Conservation (phyloP, 2,329 filamentous ascomycete species). For the Aspergillus phoenicis region DNA sequence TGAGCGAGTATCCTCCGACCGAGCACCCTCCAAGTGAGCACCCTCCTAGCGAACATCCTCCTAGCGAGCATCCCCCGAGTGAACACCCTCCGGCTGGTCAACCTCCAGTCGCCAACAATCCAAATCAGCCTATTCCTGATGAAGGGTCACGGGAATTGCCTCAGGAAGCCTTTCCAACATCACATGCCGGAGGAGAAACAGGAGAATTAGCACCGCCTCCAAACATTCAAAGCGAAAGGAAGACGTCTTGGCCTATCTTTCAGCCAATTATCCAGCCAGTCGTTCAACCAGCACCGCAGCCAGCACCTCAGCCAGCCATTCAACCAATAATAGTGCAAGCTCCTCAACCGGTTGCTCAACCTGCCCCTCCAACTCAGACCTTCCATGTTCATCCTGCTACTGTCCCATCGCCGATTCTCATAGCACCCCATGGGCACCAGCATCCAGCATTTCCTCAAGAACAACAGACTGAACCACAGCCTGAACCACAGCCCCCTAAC, state of each 20-base stretch:
- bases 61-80: not conserved
- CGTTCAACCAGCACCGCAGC: slow-evolving; percentile 7
- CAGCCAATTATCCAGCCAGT: slow-evolving; percentile 9
- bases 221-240: slow-evolving; percentile 5
- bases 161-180: not conserved
- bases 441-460: slow-evolving; percentile 62
- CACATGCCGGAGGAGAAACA: not conserved
- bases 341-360: slow-evolving; percentile 9
- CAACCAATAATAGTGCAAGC: slow-evolving; percentile 3
- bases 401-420: slow-evolving; percentile 57
- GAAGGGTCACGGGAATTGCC: not conserved
- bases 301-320: slow-evolving; percentile 8
- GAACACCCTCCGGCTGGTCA: not conserved
- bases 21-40: not conserved
- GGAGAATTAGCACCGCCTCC: slow-evolving; percentile 5
- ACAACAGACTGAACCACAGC: slow-evolving; percentile 37
- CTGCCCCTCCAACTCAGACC: slow-evolving; percentile 16
- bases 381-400: slow-evolving; percentile 25
- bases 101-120: not conserved
- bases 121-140: not conserved
- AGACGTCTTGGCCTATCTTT: slow-evolving; percentile 17
- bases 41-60: not conserved
- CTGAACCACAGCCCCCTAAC: slow-evolving; percentile 57
- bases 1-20: not conserved
- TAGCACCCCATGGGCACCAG: slow-evolving; percentile 48